Base-by-base conservation (phyloP, 148 eudicot species). In the Vaccinium corymbosum region DNA sequence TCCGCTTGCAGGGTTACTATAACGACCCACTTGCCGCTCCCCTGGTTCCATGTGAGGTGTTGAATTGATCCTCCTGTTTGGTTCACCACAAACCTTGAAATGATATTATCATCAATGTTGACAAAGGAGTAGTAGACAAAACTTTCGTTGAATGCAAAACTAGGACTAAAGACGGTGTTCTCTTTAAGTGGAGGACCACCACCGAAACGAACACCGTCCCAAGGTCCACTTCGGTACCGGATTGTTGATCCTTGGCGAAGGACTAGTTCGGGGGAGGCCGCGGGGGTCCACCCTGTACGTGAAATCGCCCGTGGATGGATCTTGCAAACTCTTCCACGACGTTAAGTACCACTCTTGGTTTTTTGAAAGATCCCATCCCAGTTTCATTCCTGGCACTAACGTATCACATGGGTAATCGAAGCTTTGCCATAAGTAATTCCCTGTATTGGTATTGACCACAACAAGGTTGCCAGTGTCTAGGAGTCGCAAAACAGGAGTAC, bases 171-270 rank as follows among this genome's bases (percentile, higher is more conserved):
- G 19, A 88, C 86, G 2, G 86, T 9, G 50, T 85, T 84, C 57
- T 22, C 25, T 1, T 29, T 29, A 15, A 77, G 73, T 14, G 49
- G 81, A 73, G 89, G 87, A n/a, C 61, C 83, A 32, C 87, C 87
- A 1, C 84, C 84, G 20, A 85, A 87, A 5, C 91, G 85, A 59
- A 81, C 57, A 35, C 91, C 89, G 50, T 87, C 81, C 91, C 91
- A 89, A 1, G 91, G 89, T n/a, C 91, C 91, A 14, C 83, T 68
- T 82, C 91, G 55, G 19, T 70, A 84, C 1, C 0, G 7, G 4
- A 79, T 38, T 9, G 3, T 22, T 0, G 85, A 46, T 16, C 87
- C 85, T 62, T 74, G 29, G 1, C 71, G 79, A 17, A 86, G 80
- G 2, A 81, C n/a, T 6, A 84, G 11, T 22, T 82, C 52, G 5